Evolutionary conservation across 2,329 filamentous ascomycete genomes (phyloP), one percentile per base, ranked within the genome.

Genomic region (Aspergillus arachidicola): DNA sequence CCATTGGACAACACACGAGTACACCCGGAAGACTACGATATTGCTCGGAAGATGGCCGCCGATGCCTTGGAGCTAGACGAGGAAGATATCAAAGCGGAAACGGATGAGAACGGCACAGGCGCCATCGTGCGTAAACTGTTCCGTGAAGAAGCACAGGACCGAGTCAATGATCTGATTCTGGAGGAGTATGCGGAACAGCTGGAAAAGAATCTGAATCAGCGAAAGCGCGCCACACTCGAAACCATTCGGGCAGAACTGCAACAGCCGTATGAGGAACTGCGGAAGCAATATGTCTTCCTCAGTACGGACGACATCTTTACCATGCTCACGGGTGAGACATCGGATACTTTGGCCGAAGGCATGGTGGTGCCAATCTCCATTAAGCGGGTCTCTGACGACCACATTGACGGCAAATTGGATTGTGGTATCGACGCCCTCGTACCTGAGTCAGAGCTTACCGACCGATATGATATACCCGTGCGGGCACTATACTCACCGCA

Each of bases 121-220:
- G 95, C 94, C 9, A 94, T 98, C 69, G 92, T 99, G 60, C 90
- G 94, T 66, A 96, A 94, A 78, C 87, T 99, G n/a, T 92, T 99
- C 76, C 92, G 93, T 73, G 93, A 98, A 61, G 92, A 97, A 55
- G 91, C 93, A 68, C 92, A 96, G 71, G 94, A 98, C 72, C 92
- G 94, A 73, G 93, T 99, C 74, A 97, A 98, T 73, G 95, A 99
- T 73, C 85, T 99, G 51, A 93, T 97, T 64, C 84, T 99, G 4
- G 95, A 99, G 78, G 93, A 98, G 77, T 99, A 99, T 73, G 95
- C 95, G 0, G 93, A 97, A 73, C 94, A 99, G 81, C 84, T 99
- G 67, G 91, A 97, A 81, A 90, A 87, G 69, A 96, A 97, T 71
- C 94, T 97, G 75, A 93, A 93, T 71, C 94, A 97, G 76, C 89